Conservation (phyloP, 306 rosid species). For the Heteromeles arbutifolia region DNA sequence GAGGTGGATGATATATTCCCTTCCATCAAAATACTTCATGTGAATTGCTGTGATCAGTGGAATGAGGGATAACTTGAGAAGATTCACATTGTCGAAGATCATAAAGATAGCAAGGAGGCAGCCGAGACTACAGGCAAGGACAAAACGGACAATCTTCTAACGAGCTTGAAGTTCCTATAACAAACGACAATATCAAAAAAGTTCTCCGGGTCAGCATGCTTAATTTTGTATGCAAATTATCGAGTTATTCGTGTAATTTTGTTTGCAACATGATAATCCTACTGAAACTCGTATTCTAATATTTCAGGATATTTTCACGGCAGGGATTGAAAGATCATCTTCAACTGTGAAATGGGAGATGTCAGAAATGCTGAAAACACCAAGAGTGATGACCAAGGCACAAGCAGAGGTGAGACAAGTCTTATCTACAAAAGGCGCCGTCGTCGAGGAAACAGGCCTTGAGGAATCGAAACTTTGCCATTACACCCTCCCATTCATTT, state of each 20-base stretch:
- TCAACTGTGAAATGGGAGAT: constrained; percentile 13
- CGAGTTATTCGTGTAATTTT: not conserved
- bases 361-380: constrained; percentile 11
- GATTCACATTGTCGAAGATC: constrained; percentile 14
- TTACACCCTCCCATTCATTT: constrained; percentile 15
- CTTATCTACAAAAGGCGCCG: not conserved
- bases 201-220: constrained; percentile 4
- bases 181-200: constrained; percentile 7
- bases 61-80: constrained; percentile 15
- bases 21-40: constrained; percentile 7
- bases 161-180: not conserved
- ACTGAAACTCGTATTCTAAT: not conserved
- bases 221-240: not conserved
- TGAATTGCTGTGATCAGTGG: constrained; percentile 4
- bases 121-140: not conserved
- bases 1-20: constrained; percentile 19
- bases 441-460: not conserved
- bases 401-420: constrained; percentile 9
- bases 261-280: not conserved
- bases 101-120: not conserved
- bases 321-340: constrained; percentile 8
- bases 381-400: constrained; percentile 15
- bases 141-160: constrained; percentile 3
- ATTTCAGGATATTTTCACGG: constrained; percentile 1
- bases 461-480: constrained; percentile 5